phyloP scores from a whole-genome alignment of 805 yeast species.

The Candida germanica region DNA sequence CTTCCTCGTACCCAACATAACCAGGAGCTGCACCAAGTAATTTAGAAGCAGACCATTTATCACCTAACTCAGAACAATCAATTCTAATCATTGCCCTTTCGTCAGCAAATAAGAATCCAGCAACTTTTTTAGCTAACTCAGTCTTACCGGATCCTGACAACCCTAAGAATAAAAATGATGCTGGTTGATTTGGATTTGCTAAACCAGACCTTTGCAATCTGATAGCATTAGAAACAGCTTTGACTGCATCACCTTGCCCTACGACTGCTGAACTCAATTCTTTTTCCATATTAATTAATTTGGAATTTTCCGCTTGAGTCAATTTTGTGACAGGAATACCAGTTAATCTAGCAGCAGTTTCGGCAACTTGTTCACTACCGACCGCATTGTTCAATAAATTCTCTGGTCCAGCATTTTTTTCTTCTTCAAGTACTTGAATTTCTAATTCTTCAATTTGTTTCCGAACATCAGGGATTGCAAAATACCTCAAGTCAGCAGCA shows the following conservation, averaged over 20 bases:
- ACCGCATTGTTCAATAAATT: constrained; percentile 85
- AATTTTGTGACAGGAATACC: constrained; percentile 95
- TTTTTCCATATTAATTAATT: constrained; percentile 91
- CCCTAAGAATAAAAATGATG: constrained; percentile 92
- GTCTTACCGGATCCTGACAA: constrained; percentile 98
- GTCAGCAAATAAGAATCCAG: constrained; percentile 93
- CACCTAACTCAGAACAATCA: constrained; percentile 94
- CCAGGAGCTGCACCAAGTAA: constrained; percentile 98
- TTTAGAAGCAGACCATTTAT: constrained; percentile 93
- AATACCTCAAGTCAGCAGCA: constrained; percentile 94
- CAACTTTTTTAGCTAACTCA: constrained; percentile 93
- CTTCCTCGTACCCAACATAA: constrained; percentile 91
- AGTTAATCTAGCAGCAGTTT: constrained; percentile 92
- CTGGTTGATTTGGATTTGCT: constrained; percentile 95
- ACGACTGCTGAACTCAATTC: constrained; percentile 81
- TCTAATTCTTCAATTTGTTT: constrained; percentile 75
- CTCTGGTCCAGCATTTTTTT: constrained; percentile 54
- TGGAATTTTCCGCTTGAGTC: constrained; percentile 91
- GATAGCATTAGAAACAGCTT: constrained; percentile 93
- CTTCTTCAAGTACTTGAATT: constrained; percentile 73
- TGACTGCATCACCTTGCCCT: constrained; percentile 94
- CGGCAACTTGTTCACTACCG: constrained; percentile 89
- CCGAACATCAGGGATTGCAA: constrained; percentile 92
- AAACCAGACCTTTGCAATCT: constrained; percentile 91
- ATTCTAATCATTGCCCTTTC: constrained; percentile 96